Conservation (phyloP, 2,329 filamentous ascomycete genomes). For the Microdochium bolleyi region DNA sequence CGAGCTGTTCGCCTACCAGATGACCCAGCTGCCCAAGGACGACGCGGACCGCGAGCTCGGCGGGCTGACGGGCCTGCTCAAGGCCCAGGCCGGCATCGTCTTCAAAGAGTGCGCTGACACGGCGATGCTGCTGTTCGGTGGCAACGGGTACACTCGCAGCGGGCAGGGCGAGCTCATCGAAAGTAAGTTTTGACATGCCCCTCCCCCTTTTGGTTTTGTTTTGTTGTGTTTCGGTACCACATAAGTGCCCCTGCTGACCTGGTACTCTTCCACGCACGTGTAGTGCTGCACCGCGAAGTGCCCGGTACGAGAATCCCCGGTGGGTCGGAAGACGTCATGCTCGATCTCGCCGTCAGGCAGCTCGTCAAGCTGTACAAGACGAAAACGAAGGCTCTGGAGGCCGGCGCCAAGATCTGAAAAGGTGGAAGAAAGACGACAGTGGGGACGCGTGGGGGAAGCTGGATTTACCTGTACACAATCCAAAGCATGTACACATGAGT, state of each 20-base stretch:
- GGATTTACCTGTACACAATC: neutral
- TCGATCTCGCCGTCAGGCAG: constrained; percentile 62
- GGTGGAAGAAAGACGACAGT: neutral
- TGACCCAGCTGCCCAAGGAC: constrained; percentile 51
- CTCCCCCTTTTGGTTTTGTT: neutral
- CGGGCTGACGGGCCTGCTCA: constrained; percentile 63
- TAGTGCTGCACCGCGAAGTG: constrained; percentile 52
- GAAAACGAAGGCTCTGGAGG: constrained; percentile 40
- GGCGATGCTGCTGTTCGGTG: constrained; percentile 64
- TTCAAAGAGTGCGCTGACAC: constrained; percentile 63
- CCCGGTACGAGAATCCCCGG: constrained; percentile 56
- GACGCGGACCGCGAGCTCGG: constrained; percentile 59
- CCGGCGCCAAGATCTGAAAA: constrained; percentile 9
- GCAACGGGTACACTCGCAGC: constrained; percentile 61
- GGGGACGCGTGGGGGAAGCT: neutral
- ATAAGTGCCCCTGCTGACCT: neutral
- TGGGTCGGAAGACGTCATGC: constrained; percentile 65
- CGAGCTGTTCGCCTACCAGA: constrained; percentile 62
- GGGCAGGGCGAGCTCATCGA: constrained; percentile 67
- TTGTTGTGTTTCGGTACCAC: too few relatives aligned
- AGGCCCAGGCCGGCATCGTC: constrained; percentile 66
- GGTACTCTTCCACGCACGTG: neutral
- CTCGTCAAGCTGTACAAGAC: constrained; percentile 60
- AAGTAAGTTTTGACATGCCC: constrained; percentile 36
- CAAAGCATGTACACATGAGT: neutral